Percentiles rank a stretch among this genome's conserved stretches.
Conservation (phyloP, 2,329 filamentous ascomycete genomes). For the Fusarium miscanthi region DNA sequence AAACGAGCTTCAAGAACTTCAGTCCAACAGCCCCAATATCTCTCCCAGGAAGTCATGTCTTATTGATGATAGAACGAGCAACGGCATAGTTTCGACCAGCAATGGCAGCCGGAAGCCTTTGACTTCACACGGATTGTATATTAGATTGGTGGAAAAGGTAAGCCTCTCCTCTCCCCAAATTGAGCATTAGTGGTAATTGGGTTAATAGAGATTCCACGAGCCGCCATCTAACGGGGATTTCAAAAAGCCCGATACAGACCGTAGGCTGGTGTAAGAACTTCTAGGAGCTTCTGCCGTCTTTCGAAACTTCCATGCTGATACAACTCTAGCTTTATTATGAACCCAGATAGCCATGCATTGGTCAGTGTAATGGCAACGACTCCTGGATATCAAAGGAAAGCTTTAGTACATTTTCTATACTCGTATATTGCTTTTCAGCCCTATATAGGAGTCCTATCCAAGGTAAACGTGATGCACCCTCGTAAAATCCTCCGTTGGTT, state of each 20-base stretch:
- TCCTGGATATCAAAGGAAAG: fast-evolving
- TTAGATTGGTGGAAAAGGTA: not conserved
- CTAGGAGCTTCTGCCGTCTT: fast-evolving
- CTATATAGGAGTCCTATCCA: fast-evolving
- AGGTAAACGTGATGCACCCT: not conserved
- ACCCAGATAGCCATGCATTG: not conserved
- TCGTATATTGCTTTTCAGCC: not conserved
- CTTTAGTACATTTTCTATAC: not conserved
- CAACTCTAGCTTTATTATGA: not conserved
- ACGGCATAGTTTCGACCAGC: fast-evolving
- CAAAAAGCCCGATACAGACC: fast-evolving
- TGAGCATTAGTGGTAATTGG: not conserved
- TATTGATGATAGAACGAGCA: not conserved
- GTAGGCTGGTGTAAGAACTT: not conserved
- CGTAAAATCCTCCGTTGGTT: fast-evolving
- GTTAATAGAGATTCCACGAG: not conserved
- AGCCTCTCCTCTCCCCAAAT: not conserved
- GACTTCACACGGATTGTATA: not conserved
- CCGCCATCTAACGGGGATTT: fast-evolving
- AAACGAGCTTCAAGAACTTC: not conserved
- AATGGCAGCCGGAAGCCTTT: not conserved
- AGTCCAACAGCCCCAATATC: not conserved
- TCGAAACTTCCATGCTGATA: fast-evolving
- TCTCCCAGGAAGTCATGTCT: fast-evolving
- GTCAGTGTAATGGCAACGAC: fast-evolving